Evolutionary conservation across 106 monocot species (phyloP), one percentile per base, ranked within the genome.

Genomic region (Narthecium ossifragum): DNA sequence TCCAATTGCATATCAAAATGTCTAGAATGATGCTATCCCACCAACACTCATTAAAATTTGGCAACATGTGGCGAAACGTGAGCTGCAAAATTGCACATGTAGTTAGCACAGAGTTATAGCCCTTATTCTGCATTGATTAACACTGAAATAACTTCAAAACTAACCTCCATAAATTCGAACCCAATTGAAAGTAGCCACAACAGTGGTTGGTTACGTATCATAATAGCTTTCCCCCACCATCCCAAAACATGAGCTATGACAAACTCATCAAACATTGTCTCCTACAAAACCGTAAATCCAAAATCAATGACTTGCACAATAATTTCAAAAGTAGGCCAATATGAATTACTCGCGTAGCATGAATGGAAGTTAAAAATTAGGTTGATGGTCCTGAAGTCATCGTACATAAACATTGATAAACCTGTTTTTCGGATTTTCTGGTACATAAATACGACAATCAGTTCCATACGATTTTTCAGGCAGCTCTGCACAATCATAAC

Each of bases 321-420:
- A 23, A 11, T 34, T n/a, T n/a, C 14, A 15, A 38, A 26, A 41
- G 39, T 20, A 52, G 20, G 8, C 0, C 29, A 11, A 37, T 51
- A 3, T 2, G 22, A 67, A n/a, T 8, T 24, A 22, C 9, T 15
- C 27, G 14, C 11, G 28, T 14, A 7, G 54, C 7, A 57, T 24
- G 8, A 20, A 34, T 53, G 55, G 8, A 32, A 64, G 53, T 71
- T 54, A 3, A 13, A 41, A 66, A 69, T 20, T 17, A 34, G 40
- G 61, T 73, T 58, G 60, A 61, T 65, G 62, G 64, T 68, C 53
- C 70, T 51, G 77, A 74, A 84, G 78, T 55, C 47, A 64, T 59
- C 94, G 83, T 94, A 94, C 94, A 83, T 94, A 94, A 72, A 94
- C 83, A 78, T 94, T 94, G 69, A 69, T 86, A 82, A 90, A 94